Percentiles rank a stretch among this genome's conserved stretches.
phyloP scores from a whole-genome alignment of 1,284 basidiomycete species.

The Fomitopsis betulina region DNA sequence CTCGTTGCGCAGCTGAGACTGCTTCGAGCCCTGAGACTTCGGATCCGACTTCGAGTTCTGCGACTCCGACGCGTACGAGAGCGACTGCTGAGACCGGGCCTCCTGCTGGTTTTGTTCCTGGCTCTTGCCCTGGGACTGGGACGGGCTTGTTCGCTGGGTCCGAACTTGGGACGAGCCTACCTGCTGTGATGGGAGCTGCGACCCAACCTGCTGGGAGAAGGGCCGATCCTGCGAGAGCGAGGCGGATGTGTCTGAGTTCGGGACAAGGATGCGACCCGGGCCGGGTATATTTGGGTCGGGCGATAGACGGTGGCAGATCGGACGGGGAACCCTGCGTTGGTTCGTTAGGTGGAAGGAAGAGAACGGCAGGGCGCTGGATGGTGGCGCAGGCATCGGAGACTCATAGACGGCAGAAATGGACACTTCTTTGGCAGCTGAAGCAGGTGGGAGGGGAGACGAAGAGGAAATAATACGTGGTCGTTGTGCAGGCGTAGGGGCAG shows the following conservation, averaged over 20 bases:
- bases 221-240: constrained; percentile 13
- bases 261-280: constrained; percentile 39
- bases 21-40: background rate
- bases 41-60: constrained; percentile 1
- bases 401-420: constrained; percentile 1
- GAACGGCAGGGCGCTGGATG: background rate
- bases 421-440: constrained; percentile 1
- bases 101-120: background rate
- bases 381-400: background rate
- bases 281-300: constrained; percentile 21
- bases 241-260: constrained; percentile 47
- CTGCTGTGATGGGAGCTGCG: background rate
- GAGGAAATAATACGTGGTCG: constrained; percentile 15
- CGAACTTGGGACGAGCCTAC: too few relatives aligned
- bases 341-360: background rate
- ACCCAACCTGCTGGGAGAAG: constrained; percentile 1
- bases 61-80: constrained; percentile 8
- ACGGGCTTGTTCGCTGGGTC: too few relatives aligned
- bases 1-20: constrained; percentile 18
- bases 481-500: constrained; percentile 34
- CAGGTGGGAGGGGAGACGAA: background rate
- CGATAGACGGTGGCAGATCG: constrained; percentile 5
- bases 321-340: constrained; percentile 14
- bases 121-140: background rate
- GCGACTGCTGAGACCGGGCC: constrained; percentile 4